Percentiles rank a stretch among this genome's conserved stretches.
These are phyloP conservation scores for Trichoderma sp. DNA, from an alignment of 2,329 filamentous ascomycete species.

Conservation along the genomic window DNA sequence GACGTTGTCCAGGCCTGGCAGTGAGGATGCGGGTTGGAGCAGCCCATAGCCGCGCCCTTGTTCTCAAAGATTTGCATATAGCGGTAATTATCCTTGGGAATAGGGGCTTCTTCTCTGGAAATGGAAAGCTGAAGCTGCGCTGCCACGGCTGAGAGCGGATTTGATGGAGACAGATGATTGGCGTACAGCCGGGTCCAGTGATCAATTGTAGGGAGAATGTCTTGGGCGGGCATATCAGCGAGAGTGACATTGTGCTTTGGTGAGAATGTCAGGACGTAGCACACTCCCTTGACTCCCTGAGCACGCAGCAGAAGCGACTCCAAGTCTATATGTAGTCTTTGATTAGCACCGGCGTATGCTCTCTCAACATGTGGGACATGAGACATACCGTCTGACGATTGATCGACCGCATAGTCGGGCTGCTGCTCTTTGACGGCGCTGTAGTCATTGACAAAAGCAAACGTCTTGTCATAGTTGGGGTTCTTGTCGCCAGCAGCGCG, in stretches of 20 bases:
- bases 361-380: neutral
- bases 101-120: slow-evolving; percentile 34
- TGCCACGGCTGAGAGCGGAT: slow-evolving; percentile 52
- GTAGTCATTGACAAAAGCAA: slow-evolving; percentile 96
- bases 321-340: slow-evolving; percentile 55
- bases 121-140: slow-evolving; percentile 41
- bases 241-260: slow-evolving; percentile 87
- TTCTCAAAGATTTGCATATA: slow-evolving; percentile 99
- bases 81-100: slow-evolving; percentile 71
- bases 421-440: slow-evolving; percentile 95
- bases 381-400: slow-evolving; percentile 36
- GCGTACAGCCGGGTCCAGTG: slow-evolving; percentile 92
- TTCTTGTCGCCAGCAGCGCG: slow-evolving; percentile 85
- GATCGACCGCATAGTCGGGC: slow-evolving; percentile 62
- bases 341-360: neutral
- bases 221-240: slow-evolving; percentile 73
- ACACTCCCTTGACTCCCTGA: slow-evolving; percentile 86
- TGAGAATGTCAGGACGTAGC: slow-evolving; percentile 95
- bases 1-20: slow-evolving; percentile 96
- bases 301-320: slow-evolving; percentile 75
- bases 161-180: slow-evolving; percentile 70
- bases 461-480: slow-evolving; percentile 80
- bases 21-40: slow-evolving; percentile 96
- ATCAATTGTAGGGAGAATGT: slow-evolving; percentile 80
- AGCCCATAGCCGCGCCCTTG: slow-evolving; percentile 96